Evolutionary conservation across 2,329 filamentous ascomycete genomes (phyloP).

Genomic region (Colletotrichum lini): DNA sequence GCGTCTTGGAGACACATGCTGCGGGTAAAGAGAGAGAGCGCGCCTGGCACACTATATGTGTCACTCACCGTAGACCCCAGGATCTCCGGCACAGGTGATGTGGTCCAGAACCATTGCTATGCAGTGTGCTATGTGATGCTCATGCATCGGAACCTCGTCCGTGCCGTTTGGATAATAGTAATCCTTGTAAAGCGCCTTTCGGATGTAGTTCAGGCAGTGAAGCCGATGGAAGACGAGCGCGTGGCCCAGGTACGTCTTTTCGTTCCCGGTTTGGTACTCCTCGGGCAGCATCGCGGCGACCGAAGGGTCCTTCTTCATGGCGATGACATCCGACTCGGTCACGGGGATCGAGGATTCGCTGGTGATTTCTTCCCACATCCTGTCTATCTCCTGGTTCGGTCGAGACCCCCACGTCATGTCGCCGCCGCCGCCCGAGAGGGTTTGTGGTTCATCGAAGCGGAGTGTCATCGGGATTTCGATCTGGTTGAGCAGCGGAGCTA

Average conservation of each 20-base stretch:
- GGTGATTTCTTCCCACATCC: conserved; percentile 25
- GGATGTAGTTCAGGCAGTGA: conserved; percentile 30
- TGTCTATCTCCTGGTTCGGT: conserved; percentile 23
- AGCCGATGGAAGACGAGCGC: conserved; percentile 27
- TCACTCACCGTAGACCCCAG: conserved; percentile 28
- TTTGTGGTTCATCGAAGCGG: conserved; percentile 26
- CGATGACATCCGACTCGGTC: conserved; percentile 11
- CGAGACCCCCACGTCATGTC: conserved; percentile 26
- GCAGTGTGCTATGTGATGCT: conserved; percentile 24
- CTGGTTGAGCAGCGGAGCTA: conserved; percentile 20
- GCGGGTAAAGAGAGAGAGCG: background rate
- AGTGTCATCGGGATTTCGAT: conserved; percentile 12
- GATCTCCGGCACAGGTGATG: conserved; percentile 24
- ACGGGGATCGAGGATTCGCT: conserved; percentile 18
- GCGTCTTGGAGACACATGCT: background rate
- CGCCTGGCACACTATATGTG: background rate
- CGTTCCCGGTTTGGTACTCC: conserved; percentile 14
- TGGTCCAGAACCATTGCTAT: conserved; percentile 27
- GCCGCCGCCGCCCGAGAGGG: conserved; percentile 6
- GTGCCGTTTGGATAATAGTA: conserved; percentile 32
- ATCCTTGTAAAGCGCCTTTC: conserved; percentile 28
- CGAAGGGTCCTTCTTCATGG: conserved; percentile 21
- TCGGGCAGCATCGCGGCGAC: conserved; percentile 24
- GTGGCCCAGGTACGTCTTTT: conserved; percentile 24
- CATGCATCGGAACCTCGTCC: conserved; percentile 25